Evolutionary conservation across 345 rosid genomes (phyloP), one percentile per base, ranked within the genome.

Genomic region (Cardiospermum halicacabum): DNA sequence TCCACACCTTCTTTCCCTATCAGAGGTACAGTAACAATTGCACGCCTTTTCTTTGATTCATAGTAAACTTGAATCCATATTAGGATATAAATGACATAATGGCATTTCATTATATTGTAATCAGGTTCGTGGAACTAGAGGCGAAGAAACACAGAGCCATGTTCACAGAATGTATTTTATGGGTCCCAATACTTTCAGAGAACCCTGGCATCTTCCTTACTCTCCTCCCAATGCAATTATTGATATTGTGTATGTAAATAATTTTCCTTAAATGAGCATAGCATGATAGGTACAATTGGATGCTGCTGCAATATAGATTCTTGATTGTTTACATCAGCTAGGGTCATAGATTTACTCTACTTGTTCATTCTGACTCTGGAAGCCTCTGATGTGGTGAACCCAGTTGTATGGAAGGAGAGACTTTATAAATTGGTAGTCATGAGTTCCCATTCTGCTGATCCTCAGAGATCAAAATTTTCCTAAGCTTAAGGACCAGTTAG

Each of bases 121-220:
- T 60, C 73, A 94, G 99, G 95, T 94, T 49, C 87, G 88, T 58
- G 97, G 97, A 58, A 79, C 92, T 65, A 85, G 92, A 71, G 91
- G 87, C 37, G 99, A 94, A 63, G 99, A 94, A 75, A 88, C 88
- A 27, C 97, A 94, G 76, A 89, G 87, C 79, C 99, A 94, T 65
- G 97, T 87, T 21, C 82, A 91, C 80, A 82, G 97, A 73, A 81
- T 94, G 94, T 94, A 88, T 73, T 92, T 89, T 74, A 85, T 87
- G 96, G 98, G 98, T 72, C 98, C 97, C 54, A 90, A 90, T 74
- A 88, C 92, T 68, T 90, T 93, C 68, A 86, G 97, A 79, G 98
- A 93, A 65, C 98, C 96, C 22, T 93, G 98, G 98, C 92, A 91
- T 78, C 95, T 94, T 75, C 99, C 97, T 45, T 91, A 90, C 67